Base-by-base conservation (phyloP, 805 yeast genomes). In the Millerago galiae region DNA sequence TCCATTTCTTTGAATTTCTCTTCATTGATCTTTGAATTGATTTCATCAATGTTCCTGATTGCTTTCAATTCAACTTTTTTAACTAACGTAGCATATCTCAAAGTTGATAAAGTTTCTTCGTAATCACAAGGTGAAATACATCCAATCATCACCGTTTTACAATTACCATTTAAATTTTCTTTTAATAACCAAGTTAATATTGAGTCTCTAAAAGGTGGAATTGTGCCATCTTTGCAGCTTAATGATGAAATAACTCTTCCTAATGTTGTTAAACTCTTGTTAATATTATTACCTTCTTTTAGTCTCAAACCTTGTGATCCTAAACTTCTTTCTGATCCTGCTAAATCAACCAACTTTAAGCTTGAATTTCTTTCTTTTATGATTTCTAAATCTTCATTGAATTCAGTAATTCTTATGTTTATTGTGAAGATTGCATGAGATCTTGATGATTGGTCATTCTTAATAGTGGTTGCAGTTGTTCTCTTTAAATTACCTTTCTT, bases 141-240 rank as follows among this genome's bases (percentile, higher is more conserved):
- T 16, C 93, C 93, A n/a, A 88, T 74, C 83, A 88, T 78, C 2
- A 82, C 81, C 0, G 95, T 89, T 54, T 83, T 84, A n/a, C 93
- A 81, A 55, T 84, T 83, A 1, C 96, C 96, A 2, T 93, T 88
- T 30, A 87, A 63, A 45, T 77, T 79, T 50, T 84, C 91, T 54
- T 80, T 81, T 48, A 86, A 65, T 2, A 86, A 63, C 77, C 90
- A 82, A 0, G 95, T 86, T 41, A 86, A 63, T 0, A 72, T 68
- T 0, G 95, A 83, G 51, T 86, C 95, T 48, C 95, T 67, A 27
- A 46, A 47, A 13, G 65, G 56, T 6, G 63, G 59, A 15, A 58
- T 61, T 24, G 53, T 49, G 1, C 60, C 48, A 14, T 41, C 43
- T 31, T 70, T 70, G 3, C 70, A 71, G 3, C 83, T 77, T 4